These are phyloP conservation scores for Pyrrhoderma noxium DNA, from an alignment of 1,284 basidiomycete species.

Conservation along the genomic window DNA sequence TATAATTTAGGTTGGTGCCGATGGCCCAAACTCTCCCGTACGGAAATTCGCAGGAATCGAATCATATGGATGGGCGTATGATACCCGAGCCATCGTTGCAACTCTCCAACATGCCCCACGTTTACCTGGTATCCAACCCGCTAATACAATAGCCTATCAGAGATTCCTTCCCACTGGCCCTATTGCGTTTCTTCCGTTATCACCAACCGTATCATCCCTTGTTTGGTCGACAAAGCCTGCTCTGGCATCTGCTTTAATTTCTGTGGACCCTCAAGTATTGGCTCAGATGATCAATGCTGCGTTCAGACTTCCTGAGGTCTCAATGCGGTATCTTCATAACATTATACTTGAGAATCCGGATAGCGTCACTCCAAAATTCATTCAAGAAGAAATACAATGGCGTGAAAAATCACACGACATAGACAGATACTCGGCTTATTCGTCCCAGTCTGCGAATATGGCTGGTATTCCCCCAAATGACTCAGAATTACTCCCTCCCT, in stretches of 20 bases:
- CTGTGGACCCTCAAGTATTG: slow-evolving; percentile 61
- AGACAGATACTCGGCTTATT: slow-evolving; percentile 53
- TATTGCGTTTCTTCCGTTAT: slow-evolving; percentile 88
- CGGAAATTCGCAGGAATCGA: slow-evolving; percentile 81
- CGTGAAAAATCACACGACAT: slow-evolving; percentile 63
- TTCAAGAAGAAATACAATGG: slow-evolving; percentile 57
- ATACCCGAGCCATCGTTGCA: slow-evolving; percentile 86
- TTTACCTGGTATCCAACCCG: slow-evolving; percentile 42
- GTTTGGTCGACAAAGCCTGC: slow-evolving; percentile 91
- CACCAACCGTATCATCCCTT: slow-evolving; percentile 73
- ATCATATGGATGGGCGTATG: slow-evolving; percentile 90
- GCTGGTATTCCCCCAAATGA: slow-evolving; percentile 57
- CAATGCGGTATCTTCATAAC: slow-evolving; percentile 63
- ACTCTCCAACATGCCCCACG: slow-evolving; percentile 71
- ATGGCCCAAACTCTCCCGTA: slow-evolving; percentile 93
- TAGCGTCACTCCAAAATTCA: slow-evolving; percentile 37
- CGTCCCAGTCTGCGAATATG: slow-evolving; percentile 25
- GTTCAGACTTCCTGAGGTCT: slow-evolving; percentile 79
- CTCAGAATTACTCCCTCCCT: slow-evolving; percentile 64
- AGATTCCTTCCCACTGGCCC: slow-evolving; percentile 94
- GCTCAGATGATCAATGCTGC: slow-evolving; percentile 83
- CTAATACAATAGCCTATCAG: slow-evolving; percentile 86
- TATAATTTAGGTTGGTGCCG: slow-evolving; percentile 76
- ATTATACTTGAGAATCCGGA: slow-evolving; percentile 50
- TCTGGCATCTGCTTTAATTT: slow-evolving; percentile 69